Evolutionary conservation across 345 rosid genomes (phyloP).

Genomic region (Linum lewisii): DNA sequence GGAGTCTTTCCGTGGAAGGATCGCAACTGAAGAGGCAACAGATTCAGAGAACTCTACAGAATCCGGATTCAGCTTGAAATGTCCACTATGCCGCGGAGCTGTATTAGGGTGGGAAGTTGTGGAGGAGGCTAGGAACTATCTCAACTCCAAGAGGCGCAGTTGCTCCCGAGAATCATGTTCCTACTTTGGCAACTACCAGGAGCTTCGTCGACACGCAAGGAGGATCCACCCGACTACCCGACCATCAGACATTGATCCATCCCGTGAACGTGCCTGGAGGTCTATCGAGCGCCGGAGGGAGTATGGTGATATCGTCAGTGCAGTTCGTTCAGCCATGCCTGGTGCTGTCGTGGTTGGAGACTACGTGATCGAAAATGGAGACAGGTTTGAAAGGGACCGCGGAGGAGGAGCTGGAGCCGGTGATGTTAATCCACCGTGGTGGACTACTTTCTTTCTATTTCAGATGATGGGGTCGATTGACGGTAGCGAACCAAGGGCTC

Average conservation of each 20-base stretch:
- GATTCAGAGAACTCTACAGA: no score
- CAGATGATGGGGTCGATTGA: constrained; percentile 78
- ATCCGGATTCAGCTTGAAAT: constrained; percentile 36
- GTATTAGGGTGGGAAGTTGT: constrained; percentile 56
- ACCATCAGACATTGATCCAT: constrained; percentile 79
- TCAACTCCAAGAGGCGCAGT: constrained; percentile 59
- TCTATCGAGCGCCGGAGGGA: constrained; percentile 71
- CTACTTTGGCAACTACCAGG: constrained; percentile 65
- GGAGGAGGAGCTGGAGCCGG: constrained; percentile 20
- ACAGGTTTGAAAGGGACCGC: constrained; percentile 43
- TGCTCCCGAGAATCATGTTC: constrained; percentile 84
- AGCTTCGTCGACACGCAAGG: constrained; percentile 80
- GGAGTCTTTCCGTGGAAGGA: no score
- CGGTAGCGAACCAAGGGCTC: constrained; percentile 44
- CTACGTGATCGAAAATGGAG: constrained; percentile 79
- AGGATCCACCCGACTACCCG: constrained; percentile 64
- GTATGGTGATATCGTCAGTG: constrained; percentile 76
- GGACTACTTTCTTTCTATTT: constrained; percentile 64
- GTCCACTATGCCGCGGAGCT: constrained; percentile 80
- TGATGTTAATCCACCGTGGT: constrained; percentile 47
- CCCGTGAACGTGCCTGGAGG: constrained; percentile 83
- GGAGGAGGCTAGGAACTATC: constrained; percentile 70
- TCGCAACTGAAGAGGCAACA: no score
- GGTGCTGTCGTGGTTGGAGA: constrained; percentile 94
- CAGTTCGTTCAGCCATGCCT: constrained; percentile 76